phyloP scores from a whole-genome alignment of 495 filamentous ascomycete genomes.

The Rhypophila decipiens region DNA sequence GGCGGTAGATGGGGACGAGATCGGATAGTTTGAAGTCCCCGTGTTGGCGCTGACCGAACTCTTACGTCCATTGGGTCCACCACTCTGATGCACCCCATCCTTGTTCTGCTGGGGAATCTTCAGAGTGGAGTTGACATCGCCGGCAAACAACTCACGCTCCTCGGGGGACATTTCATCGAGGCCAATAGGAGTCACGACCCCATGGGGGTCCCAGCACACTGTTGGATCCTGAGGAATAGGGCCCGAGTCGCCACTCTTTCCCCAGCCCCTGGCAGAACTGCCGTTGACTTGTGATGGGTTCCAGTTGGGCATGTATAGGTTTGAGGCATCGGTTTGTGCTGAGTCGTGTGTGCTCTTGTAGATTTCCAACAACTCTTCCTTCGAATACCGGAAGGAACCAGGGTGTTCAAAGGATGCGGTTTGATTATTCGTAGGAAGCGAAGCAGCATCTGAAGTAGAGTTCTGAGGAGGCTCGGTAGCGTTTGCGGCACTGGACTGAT shows the following conservation, averaged over 20 bases:
- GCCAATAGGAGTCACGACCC: constrained; percentile 64
- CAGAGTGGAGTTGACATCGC: constrained; percentile 85
- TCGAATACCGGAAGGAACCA: constrained; percentile 54
- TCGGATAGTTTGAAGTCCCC: constrained; percentile 38
- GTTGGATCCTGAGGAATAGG: constrained; percentile 47
- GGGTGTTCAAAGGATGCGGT: constrained; percentile 42
- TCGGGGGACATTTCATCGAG: constrained; percentile 72
- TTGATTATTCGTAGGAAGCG: constrained; percentile 14
- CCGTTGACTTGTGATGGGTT: constrained; percentile 63
- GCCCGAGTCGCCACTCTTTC: constrained; percentile 64
- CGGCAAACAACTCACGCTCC: constrained; percentile 78
- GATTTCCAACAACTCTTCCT: constrained; percentile 74
- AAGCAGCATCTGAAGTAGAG: constrained; percentile 8
- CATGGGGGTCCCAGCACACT: constrained; percentile 85
- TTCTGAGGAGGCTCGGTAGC: constrained; percentile 13
- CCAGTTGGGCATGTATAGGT: constrained; percentile 68
- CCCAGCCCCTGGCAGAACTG: constrained; percentile 61
- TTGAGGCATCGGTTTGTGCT: constrained; percentile 55
- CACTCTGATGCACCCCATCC: constrained; percentile 51
- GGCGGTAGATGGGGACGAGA: constrained; percentile 56
- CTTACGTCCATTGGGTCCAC: constrained; percentile 58
- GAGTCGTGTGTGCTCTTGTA: constrained; percentile 55
- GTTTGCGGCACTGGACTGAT: constrained; percentile 21
- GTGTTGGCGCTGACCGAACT: constrained; percentile 60
- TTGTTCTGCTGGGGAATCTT: constrained; percentile 79